These are phyloP conservation scores for Teratosphaeria gauchensis DNA, from an alignment of 2,329 filamentous ascomycete genomes.

Conservation along the genomic window DNA sequence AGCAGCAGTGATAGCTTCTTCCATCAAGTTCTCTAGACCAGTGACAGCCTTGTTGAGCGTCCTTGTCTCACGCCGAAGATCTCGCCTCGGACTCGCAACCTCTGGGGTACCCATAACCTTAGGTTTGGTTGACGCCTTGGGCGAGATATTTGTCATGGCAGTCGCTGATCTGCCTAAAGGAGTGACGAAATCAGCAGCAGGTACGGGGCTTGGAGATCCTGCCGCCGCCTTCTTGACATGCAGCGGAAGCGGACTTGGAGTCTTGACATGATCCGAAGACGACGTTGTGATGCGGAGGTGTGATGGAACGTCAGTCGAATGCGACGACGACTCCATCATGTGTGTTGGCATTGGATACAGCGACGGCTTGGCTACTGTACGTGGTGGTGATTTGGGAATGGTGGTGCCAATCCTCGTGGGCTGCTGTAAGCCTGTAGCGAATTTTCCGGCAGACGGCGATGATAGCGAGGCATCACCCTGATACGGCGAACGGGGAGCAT, in stretches of 20 bases:
- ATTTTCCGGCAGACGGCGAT: background rate
- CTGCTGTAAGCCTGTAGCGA: background rate
- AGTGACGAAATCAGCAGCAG: background rate
- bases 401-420: background rate
- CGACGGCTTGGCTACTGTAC: conserved; percentile 1
- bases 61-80: conserved; percentile 4
- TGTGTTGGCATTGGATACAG: conserved; percentile 7
- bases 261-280: background rate
- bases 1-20: conserved; percentile 31
- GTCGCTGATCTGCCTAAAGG: background rate
- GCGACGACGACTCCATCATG: conserved; percentile 6
- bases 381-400: background rate
- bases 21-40: conserved; percentile 33
- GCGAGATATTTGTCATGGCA: background rate
- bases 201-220: background rate
- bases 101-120: background rate
- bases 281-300: background rate
- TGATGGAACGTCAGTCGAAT: conserved; percentile 4
- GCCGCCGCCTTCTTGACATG: background rate
- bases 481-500: background rate
- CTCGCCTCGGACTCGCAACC: background rate
- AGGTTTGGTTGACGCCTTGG: background rate
- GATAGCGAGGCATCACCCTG: background rate
- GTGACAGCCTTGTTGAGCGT: conserved; percentile 25
- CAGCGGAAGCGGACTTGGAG: background rate